phyloP scores from a whole-genome alignment of 345 rosid genomes.

The Sisymbrium irio region DNA sequence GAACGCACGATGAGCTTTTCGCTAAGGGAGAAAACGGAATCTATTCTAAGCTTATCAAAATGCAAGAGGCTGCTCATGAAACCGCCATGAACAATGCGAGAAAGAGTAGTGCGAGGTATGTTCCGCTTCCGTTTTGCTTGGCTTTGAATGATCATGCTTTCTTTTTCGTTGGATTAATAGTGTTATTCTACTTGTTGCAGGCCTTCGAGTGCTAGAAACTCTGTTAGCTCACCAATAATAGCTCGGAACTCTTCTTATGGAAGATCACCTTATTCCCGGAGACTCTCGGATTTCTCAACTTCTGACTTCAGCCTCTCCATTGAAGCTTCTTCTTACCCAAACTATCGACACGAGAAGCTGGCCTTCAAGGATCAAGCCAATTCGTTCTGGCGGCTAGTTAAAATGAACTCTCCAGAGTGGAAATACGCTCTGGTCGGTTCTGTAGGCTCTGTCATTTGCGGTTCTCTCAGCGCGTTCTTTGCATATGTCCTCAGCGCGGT shows the following conservation, averaged over 20 bases:
- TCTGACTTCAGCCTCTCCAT: conserved; percentile 92
- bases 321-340: conserved; percentile 64
- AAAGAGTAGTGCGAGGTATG: conserved; percentile 95
- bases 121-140: background rate
- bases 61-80: conserved; percentile 98
- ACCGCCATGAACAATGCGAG: conserved; percentile 89
- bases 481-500: conserved; percentile 96
- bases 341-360: conserved; percentile 77
- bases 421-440: conserved; percentile 86
- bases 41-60: conserved; percentile 85
- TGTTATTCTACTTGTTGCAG: conserved; percentile 47
- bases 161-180: background rate
- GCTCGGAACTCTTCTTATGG: conserved; percentile 94
- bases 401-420: conserved; percentile 99
- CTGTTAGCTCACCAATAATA: conserved; percentile 95
- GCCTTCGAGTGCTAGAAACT: conserved; percentile 97
- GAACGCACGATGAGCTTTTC: conserved; percentile 87
- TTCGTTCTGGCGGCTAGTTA: conserved; percentile 94
- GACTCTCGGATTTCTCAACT: conserved; percentile 97
- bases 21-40: conserved; percentile 87
- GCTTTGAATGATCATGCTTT: background rate
- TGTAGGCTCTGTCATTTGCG: conserved; percentile 81
- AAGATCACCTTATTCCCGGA: conserved; percentile 89
- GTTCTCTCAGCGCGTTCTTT: conserved; percentile 92
- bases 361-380: conserved; percentile 96